Conservation (phyloP, 1,284 basidiomycete species). For the Salmacisia buchloeana region DNA sequence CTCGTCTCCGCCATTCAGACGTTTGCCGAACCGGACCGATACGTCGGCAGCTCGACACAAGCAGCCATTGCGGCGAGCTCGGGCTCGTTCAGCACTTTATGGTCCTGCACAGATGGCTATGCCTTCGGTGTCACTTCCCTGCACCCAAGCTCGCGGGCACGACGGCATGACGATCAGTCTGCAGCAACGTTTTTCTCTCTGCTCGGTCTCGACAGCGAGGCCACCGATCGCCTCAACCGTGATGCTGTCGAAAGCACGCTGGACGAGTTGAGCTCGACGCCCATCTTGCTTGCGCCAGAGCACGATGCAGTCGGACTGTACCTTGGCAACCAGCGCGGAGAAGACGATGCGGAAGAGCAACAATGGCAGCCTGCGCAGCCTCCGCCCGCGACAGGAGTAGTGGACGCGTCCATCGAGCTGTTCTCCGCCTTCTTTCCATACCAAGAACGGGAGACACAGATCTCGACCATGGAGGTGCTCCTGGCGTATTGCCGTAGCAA, state of each 20-base stretch:
- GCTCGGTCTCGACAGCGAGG: conserved; percentile 24
- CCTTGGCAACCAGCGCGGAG: conserved; percentile 19
- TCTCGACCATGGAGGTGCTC: conserved; percentile 66
- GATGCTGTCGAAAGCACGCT: conserved; percentile 71
- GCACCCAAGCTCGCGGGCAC: conserved; percentile 23
- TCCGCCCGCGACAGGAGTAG: conserved; percentile 73
- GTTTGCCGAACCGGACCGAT: conserved; percentile 71
- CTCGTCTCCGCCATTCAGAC: conserved; percentile 77
- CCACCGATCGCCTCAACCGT: conserved; percentile 64
- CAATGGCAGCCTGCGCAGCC: conserved; percentile 62
- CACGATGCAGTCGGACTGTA: conserved; percentile 78
- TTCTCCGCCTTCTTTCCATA: conserved; percentile 71
- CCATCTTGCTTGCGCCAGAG: conserved; percentile 77
- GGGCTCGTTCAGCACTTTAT: conserved; percentile 76
- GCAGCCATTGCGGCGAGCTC: conserved; percentile 84
- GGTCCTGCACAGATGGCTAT: conserved; percentile 82
- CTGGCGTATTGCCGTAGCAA: conserved; percentile 61
- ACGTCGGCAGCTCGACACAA: conserved; percentile 74
- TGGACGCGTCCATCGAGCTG: conserved; percentile 81
- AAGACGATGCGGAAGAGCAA: conserved; percentile 46
- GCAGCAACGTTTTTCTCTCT: conserved; percentile 9
- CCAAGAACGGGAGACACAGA: conserved; percentile 67
- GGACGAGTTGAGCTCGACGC: conserved; percentile 69
- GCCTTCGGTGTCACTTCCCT: conserved; percentile 83
- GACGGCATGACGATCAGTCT: conserved; percentile 37